Conservation (phyloP, 2,329 filamentous ascomycete genomes). For the Endoconidiophora laricicola region DNA sequence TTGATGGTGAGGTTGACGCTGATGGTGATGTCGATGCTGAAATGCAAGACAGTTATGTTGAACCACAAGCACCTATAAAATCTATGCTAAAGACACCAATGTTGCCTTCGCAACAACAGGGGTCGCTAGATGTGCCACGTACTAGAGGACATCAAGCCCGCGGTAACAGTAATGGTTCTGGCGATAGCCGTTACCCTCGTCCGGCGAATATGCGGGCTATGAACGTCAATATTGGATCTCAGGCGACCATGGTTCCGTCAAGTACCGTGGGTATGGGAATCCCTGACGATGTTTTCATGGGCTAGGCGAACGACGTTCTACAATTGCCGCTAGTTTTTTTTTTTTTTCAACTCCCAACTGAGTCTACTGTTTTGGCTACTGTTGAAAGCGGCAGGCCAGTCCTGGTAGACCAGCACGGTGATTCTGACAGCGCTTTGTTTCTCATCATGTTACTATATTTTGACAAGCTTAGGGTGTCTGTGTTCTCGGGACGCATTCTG, state of each 20-base stretch:
- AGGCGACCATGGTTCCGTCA: constrained; percentile 26
- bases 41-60: constrained; percentile 40
- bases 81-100: constrained; percentile 13
- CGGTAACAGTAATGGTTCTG: not conserved
- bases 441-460: too few relatives aligned
- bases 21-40: constrained; percentile 29
- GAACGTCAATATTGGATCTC: constrained; percentile 23
- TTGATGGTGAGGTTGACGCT: constrained; percentile 4
- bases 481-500: too few relatives aligned
- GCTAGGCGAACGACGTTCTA: constrained; percentile 19
- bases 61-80: constrained; percentile 20
- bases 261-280: constrained; percentile 25
- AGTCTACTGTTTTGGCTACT: too few relatives aligned
- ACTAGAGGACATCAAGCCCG: constrained; percentile 18
- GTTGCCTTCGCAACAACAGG: constrained; percentile 22
- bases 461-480: too few relatives aligned
- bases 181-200: constrained; percentile 2
- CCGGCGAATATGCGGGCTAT: constrained; percentile 26
- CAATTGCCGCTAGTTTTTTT: too few relatives aligned
- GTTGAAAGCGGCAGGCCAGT: too few relatives aligned
- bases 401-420: too few relatives aligned
- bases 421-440: too few relatives aligned
- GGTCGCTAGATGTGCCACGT: constrained; percentile 28
- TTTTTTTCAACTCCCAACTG: too few relatives aligned
- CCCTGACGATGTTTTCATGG: constrained; percentile 36